Conservation (phyloP, 176 grass and related monocot species). For the Melocanna baccifera region DNA sequence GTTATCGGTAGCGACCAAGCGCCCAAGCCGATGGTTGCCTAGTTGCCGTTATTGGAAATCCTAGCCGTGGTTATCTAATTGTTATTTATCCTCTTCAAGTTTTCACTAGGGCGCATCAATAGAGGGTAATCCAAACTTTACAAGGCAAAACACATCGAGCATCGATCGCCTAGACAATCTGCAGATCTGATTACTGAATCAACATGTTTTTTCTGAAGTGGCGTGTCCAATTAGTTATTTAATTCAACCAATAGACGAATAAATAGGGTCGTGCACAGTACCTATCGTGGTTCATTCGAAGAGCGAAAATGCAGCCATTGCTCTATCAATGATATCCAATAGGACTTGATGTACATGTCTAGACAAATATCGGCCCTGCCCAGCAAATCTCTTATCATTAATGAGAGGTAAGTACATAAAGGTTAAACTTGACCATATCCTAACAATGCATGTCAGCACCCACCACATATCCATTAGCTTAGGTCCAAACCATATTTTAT, state of each 20-base stretch:
- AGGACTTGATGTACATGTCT: slow-evolving; percentile 94
- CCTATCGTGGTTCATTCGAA: slow-evolving; percentile 88
- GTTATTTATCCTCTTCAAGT: neutral
- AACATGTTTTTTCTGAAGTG: neutral
- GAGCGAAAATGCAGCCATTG: slow-evolving; percentile 88
- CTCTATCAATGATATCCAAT: slow-evolving; percentile 81
- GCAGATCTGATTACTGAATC: neutral
- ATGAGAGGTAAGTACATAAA: neutral
- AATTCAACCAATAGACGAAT: slow-evolving; percentile 15
- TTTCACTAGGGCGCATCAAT: neutral
- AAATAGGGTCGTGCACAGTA: slow-evolving; percentile 23
- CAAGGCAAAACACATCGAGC: neutral
- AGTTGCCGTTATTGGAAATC: neutral
- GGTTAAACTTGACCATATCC: neutral
- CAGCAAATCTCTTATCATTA: neutral
- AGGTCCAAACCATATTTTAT: too few relatives aligned
- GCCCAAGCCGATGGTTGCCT: neutral
- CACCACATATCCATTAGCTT: too few relatives aligned
- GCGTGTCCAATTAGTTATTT: neutral
- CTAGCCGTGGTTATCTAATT: neutral
- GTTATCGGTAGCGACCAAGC: neutral
- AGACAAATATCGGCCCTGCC: slow-evolving; percentile 87
- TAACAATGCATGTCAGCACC: too few relatives aligned
- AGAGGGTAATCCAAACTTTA: slow-evolving; percentile 1
- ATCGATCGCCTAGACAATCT: neutral